Conservation (phyloP, 768 basidiomycete species). For the Russula virescens region DNA sequence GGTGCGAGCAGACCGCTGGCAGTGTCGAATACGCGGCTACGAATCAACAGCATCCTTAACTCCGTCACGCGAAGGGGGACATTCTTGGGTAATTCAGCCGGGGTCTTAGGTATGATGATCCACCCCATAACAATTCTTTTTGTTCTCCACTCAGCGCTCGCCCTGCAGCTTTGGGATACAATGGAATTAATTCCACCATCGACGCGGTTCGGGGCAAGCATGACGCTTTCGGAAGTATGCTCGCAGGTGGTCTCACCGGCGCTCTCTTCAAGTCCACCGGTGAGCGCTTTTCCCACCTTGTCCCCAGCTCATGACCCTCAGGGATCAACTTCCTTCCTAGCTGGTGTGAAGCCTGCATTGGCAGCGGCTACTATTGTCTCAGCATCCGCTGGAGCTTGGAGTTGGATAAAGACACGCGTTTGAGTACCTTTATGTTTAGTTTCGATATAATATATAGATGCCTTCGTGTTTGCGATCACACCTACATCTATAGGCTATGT, state of each 20-base stretch:
- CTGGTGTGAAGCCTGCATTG: constrained; percentile 85
- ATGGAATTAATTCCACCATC: constrained; percentile 91
- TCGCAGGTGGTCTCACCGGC: constrained; percentile 86
- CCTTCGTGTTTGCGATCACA: constrained; percentile 21
- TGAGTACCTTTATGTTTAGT: constrained; percentile 40
- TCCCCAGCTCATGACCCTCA: constrained; percentile 26
- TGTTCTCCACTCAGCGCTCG: constrained; percentile 37
- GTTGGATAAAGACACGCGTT: constrained; percentile 86
- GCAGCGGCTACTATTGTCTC: constrained; percentile 88
- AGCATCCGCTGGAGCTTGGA: constrained; percentile 88
- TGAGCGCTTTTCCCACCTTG: constrained; percentile 39
- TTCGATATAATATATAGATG: constrained; percentile 38
- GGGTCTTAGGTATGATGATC: constrained; percentile 79
- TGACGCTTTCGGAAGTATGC: constrained; percentile 87
- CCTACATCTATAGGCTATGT: constrained; percentile 10
- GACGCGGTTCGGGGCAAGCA: constrained; percentile 87
- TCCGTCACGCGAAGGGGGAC: constrained; percentile 94
- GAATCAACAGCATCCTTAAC: constrained; percentile 96
- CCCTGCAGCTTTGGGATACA: constrained; percentile 83
- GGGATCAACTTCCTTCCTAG: constrained; percentile 45
- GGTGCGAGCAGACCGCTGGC: constrained; percentile 84
- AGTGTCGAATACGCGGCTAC: constrained; percentile 76
- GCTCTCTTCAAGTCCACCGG: constrained; percentile 92
- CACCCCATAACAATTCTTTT: constrained; percentile 33
- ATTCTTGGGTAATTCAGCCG: constrained; percentile 97